Conservation (phyloP, 306 rosid genomes). For the Quercus aquifolioides region DNA sequence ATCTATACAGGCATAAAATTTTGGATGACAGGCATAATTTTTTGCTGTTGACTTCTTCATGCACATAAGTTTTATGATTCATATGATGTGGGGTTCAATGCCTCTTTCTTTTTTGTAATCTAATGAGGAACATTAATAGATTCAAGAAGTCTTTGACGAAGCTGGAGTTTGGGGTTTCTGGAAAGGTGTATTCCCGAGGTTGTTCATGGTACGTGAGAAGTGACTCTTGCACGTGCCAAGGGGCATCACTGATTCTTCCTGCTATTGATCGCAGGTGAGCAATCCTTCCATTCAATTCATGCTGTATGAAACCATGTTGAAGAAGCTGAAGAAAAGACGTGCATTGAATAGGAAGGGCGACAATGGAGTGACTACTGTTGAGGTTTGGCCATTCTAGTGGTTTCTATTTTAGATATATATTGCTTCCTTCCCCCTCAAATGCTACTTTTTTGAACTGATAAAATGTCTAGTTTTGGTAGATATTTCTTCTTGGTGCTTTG, state of each 20-base stretch:
- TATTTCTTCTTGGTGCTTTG: slow-evolving; percentile 88
- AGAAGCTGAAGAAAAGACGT: slow-evolving; percentile 59
- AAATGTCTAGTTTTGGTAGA: slow-evolving; percentile 42
- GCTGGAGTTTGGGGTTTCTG: slow-evolving; percentile 85
- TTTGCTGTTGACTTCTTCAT: neutral
- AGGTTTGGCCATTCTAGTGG: slow-evolving; percentile 43
- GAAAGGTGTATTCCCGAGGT: slow-evolving; percentile 87
- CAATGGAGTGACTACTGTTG: slow-evolving; percentile 61
- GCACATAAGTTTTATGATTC: neutral
- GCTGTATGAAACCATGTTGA: slow-evolving; percentile 88
- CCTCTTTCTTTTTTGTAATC: neutral
- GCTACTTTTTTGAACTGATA: slow-evolving; percentile 13
- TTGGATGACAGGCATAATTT: neutral
- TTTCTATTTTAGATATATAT: neutral
- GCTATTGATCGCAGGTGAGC: slow-evolving; percentile 67
- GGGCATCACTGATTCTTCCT: slow-evolving; percentile 39
- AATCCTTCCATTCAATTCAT: slow-evolving; percentile 97
- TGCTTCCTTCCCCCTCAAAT: neutral
- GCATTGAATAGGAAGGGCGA: slow-evolving; percentile 38
- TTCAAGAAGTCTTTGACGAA: slow-evolving; percentile 77
- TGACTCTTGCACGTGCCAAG: slow-evolving; percentile 18
- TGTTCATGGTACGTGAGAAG: slow-evolving; percentile 78
- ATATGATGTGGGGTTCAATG: neutral
- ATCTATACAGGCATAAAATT: neutral
- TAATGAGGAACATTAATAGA: slow-evolving; percentile 31